Evolutionary conservation across 202 grass and related monocot species (phyloP), one percentile per base, ranked within the genome.

Genomic region (Digitaria exilis): DNA sequence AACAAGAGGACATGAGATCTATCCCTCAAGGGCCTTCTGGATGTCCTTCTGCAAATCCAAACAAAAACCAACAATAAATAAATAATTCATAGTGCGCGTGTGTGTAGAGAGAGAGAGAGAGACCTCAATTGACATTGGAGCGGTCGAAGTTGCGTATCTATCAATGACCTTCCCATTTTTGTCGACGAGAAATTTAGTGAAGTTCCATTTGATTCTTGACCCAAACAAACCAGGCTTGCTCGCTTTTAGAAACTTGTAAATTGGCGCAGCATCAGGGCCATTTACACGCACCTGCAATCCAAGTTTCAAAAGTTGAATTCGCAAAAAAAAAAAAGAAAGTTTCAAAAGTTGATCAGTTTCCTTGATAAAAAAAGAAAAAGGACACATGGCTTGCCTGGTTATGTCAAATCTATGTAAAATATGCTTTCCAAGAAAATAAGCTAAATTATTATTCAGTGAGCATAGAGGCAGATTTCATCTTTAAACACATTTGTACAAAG

Each of bases 151-250:
- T 44, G 84, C 50, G 24, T 95, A 95, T 87, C 96, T 87, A 31
- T 77, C 70, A 51, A 98, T 81, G 61, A 94, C 96, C 87, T 93
- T 95, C 48, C 96, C 93, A 48, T 95, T 80, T 89, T 94, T 98
- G 60, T 87, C 89, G 12, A 98, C 65, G 43, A 98, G 91, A 82
- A 98, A 98, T 77, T 98, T 98, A 41, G 96, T 95, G 70, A 95
- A 98, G 74, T 98, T 98, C 92, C 96, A 95, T 78, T 94, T 98
- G 51, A 98, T 95, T 81, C 93, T 91, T 75, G 84, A 90, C 79
- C 96, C 96, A 83, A 89, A 85, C 52, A 95, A 61, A 71, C 90
- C 90, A 39, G 89, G 49, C 70, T 93, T 95, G 77, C 91, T 95
- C 60, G 92, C 91, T 88, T 95, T 98, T 15, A 98, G 65, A 78